These are phyloP conservation scores for Puccinia triticina DNA, from an alignment of 1,284 basidiomycete genomes.

Conservation along the genomic window DNA sequence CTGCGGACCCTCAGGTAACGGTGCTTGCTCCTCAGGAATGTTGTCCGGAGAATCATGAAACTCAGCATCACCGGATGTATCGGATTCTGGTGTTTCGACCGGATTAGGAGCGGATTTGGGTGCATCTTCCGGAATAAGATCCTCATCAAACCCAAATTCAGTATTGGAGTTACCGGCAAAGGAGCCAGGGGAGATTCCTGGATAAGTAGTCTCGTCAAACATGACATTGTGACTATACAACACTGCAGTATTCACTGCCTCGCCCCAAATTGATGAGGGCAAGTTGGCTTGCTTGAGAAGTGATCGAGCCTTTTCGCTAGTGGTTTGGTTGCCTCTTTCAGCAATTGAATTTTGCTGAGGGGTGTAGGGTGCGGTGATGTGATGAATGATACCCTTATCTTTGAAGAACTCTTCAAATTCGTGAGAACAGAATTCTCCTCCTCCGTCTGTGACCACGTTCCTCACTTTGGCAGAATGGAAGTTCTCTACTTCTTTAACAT, in stretches of 20 bases:
- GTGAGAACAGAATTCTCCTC: too few relatives aligned
- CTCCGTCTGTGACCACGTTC: neutral
- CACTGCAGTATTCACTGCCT: conserved; percentile 1
- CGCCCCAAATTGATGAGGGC: conserved; percentile 18
- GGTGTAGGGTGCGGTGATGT: conserved; percentile 12
- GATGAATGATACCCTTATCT: neutral
- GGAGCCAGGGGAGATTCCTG: conserved; percentile 16
- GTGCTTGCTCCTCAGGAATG: too few relatives aligned
- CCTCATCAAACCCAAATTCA: neutral
- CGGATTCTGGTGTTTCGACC: neutral
- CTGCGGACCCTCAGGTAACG: neutral
- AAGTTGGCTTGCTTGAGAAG: conserved; percentile 14
- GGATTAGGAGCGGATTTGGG: neutral
- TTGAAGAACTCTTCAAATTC: neutral
- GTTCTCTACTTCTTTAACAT: neutral
- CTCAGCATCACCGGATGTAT: neutral
- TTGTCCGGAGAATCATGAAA: too few relatives aligned
- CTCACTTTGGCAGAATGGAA: neutral
- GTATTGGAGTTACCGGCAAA: neutral
- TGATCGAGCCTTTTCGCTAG: conserved; percentile 6
- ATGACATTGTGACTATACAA: neutral
- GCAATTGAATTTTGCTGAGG: conserved; percentile 30
- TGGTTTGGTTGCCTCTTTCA: conserved; percentile 25
- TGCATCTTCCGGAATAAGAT: neutral
- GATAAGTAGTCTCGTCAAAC: neutral